Conservation (phyloP, 108 stramenopile genomes). For the Stephanodiscus minutulus region DNA sequence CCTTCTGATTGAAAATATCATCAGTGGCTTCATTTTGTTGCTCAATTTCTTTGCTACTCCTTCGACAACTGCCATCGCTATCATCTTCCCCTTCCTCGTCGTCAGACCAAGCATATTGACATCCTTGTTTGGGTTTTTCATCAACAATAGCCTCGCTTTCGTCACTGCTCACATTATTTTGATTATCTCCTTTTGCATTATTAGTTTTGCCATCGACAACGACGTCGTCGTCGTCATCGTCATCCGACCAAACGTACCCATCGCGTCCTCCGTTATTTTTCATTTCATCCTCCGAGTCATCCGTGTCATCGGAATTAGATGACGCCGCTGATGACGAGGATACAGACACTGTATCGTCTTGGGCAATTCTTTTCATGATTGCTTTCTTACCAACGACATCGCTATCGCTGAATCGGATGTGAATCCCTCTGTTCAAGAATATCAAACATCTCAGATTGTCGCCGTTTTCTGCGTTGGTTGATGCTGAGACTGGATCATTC, state of each 20-base stretch:
- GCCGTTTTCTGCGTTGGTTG: background rate
- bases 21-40: background rate
- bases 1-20: background rate
- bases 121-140: background rate
- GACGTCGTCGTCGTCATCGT: conserved; percentile 9
- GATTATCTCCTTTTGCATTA: too few relatives aligned
- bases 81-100: conserved; percentile 20
- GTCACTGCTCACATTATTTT: too few relatives aligned
- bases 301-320: conserved; percentile 29
- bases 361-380: background rate
- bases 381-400: conserved; percentile 6
- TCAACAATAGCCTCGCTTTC: background rate
- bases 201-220: conserved; percentile 2
- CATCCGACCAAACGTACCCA: conserved; percentile 49
- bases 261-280: background rate
- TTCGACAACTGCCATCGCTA: conserved; percentile 10
- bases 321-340: conserved; percentile 6
- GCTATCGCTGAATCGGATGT: conserved; percentile 53
- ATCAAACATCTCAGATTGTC: conserved; percentile 22
- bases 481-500: background rate
- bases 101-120: conserved; percentile 8
- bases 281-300: conserved; percentile 4
- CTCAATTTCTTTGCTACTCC: background rate
- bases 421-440: conserved; percentile 66
- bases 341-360: background rate